A percentile compares a stretch with the other conserved stretches of the same genome.
Evolutionary conservation across 345 rosid genomes (phyloP).

Genomic region (Lepidium africanum): DNA sequence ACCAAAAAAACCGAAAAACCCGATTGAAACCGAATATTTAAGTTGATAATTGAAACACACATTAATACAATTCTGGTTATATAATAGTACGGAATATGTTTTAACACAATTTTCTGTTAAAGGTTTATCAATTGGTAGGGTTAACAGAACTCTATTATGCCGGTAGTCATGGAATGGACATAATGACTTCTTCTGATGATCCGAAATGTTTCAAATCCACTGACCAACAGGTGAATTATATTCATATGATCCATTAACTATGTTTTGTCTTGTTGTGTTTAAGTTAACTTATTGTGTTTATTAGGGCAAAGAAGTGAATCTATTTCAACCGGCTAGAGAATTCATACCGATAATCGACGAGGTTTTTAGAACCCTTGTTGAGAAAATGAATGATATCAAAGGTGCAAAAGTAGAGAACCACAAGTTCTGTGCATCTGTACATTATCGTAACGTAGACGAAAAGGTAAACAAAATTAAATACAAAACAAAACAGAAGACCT

Average conservation of each 20-base stretch:
- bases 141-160: conserved; percentile 88
- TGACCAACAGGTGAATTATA: conserved; percentile 49
- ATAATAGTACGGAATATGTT: no score
- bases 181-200: conserved; percentile 50
- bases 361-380: conserved; percentile 89
- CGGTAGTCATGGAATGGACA: conserved; percentile 99
- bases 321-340: conserved; percentile 92
- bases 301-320: conserved; percentile 71
- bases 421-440: conserved; percentile 88
- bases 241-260: background rate
- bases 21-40: no score
- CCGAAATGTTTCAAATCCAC: conserved; percentile 44
- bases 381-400: conserved; percentile 55
- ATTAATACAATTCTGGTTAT: no score
- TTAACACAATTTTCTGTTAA: no score
- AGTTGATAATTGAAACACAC: no score
- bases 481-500: no score
- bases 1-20: no score
- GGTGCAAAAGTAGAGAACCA: conserved; percentile 88
- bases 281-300: no score
- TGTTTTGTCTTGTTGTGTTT: background rate
- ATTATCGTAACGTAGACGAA: conserved; percentile 93
- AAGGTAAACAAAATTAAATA: conserved; percentile 39
- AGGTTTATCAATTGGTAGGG: conserved; percentile 73
- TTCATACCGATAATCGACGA: conserved; percentile 72